Evolutionary conservation across 192 early-diverging fungal genomes (phyloP), one percentile per base, ranked within the genome.

Genomic region (Coemansia furcata): DNA sequence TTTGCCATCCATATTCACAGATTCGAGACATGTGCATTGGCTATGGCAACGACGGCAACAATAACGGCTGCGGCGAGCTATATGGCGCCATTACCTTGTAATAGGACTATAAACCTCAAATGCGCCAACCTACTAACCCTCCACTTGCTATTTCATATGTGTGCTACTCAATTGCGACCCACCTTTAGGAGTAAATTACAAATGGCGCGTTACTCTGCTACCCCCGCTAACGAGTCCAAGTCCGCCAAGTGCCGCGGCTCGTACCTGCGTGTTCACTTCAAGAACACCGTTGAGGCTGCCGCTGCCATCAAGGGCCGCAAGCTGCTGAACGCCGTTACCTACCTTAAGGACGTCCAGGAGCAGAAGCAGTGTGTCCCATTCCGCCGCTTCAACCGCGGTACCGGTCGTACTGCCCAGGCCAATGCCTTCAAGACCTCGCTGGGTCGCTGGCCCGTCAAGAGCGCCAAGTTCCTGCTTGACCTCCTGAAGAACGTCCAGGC

Each of bases 251-350:
- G 94, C 77, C 90, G 92, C 65, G 95, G 93, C 72, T 89, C 89
- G 57, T 94, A 96, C 92, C 90, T 98, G 73, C 93, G 93, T 82
- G 92, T 91, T 83, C 87, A 87, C 84, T 97, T 96, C 90, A 97
- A 99, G 90, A 99, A 99, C 91, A 97, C 97, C 52, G 95, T 93
- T 73, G 97, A 99, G 86, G 87, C 93, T 65, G 95, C 95, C 77
- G 88, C 86, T 77, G 92, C 94, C 79, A 91, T 99, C 85, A 87
- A 89, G 71, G 97, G 97, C 77, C 82, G 91, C 86, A 93, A 92
- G 87, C 88, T 97, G 68, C 78, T 84, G 65, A 95, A 97, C 89
- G 97, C 97, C 71, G 87, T 94, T 60, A 73, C 82, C 60, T 99
- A 93, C 90, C 89, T 99, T 67, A 87, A 88, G 66, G 94, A 94